Base-by-base conservation (phyloP, 495 filamentous ascomycete genomes). In the Aspergillus sparsus region DNA sequence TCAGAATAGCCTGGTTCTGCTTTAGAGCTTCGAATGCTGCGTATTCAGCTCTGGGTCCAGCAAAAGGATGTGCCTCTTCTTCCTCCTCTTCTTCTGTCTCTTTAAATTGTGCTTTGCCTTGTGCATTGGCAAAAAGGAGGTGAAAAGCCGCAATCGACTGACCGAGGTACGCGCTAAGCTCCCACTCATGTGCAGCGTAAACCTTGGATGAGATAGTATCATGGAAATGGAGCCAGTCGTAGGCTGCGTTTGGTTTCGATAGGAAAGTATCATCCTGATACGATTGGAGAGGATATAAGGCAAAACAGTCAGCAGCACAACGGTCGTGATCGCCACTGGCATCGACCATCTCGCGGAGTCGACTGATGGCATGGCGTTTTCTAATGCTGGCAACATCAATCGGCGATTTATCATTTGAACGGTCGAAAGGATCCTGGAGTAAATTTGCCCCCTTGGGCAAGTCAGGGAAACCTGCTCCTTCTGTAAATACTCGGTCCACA, bases 191-290 rank as follows among this genome's bases (percentile, higher is more conserved):
- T 49, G 79, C 82, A 8, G 82, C 73, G 67, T 86, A 90, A 3
- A 97, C 77, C 55, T 85, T 84, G 2, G 85, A 83, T 7, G 89
- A 93, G 58, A 95, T 83, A 1, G 80, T 76, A 63, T 97, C 94
- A 68, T 97, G 90, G 71, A 98, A 98, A 72, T 93, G 82, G 56
- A 98, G 83, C 94, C 94, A 98, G 49, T 97, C 92, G 68, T 93
- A 94, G 0, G 92, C 93, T 2, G 80, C 71, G 64, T 87, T 86
- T 0, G 94, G 94, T 66, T 98, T 98, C 9, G 89, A 87, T 34
- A 98, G 83, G 68, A 89, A 87, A 0, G 86, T 90, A 69, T 98
- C 94, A 69, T 98, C 94, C 75, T 97, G 92, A 72, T 88, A 98
- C 33, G 91, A 83, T 53, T 91, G 89, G 52, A 85, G 85, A 7